Evolutionary conservation across 1,139 yeast genomes (phyloP), one percentile per base, ranked within the genome.

Genomic region (Arxiozyma heterogenica): DNA sequence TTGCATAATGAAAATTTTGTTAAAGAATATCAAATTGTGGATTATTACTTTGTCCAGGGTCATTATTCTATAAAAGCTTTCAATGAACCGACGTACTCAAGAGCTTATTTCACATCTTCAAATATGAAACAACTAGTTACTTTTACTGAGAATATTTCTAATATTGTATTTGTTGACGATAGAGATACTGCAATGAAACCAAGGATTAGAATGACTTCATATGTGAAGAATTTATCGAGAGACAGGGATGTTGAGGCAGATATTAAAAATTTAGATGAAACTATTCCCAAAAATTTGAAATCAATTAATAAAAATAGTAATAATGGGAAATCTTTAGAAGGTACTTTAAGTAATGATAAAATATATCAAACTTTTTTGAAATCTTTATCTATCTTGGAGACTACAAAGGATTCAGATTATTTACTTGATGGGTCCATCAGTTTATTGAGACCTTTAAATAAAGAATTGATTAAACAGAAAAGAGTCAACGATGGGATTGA

Each of bases 1-100:
- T 50, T 57, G 3, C 50, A 55, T 15, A 56, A 55, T 22, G 47
- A 49, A 20, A 34, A 49, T 18, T 51, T 55, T 20, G 46, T 55
- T 18, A 42, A 57, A 15, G 41, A 55, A 9, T 55, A 53, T 42
- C 52, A 55, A 11, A 53, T 61, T 15, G 49, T 57, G 9, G 61
- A 59, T 44, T 58, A 58, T 51, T 68, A 68, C 51, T 69, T 55
- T 51, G 63, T 64, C 9, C 58, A 54, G 47, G 72, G 72, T 2
- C 57, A 57, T 18, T 59, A 59, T 47, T 54, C 66, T 9, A 51
- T 53, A 3, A 65, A 61, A 42, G 61, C 66, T 8, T 67, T 63
- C 52, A 61, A 66, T 43, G 60, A 59, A 21, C 70, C 70, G 4
- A 58, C 55, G 1, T 63, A 58, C 51, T 64, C 72, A n/a, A 59